Percentiles rank a stretch among this genome's conserved stretches.
Conservation (phyloP, 1,284 basidiomycete species). For the Tranzscheliella williamsii region DNA sequence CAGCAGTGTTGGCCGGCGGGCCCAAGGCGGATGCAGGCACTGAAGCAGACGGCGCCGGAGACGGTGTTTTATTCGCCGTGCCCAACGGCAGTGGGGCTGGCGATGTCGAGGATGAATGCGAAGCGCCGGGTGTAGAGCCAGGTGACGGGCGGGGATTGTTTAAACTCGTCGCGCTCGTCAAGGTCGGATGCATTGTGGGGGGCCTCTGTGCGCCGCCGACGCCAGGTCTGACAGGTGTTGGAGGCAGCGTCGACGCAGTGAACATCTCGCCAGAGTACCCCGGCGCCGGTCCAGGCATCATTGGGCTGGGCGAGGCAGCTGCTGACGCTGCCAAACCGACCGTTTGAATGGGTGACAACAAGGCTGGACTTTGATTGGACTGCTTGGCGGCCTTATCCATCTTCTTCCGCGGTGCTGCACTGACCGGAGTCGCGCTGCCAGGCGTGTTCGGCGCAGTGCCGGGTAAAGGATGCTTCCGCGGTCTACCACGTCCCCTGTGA, state of each 20-base stretch:
- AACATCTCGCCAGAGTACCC: constrained; percentile 29
- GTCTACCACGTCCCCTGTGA: constrained; percentile 33
- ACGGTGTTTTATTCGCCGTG: no score
- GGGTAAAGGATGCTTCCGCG: constrained; percentile 35
- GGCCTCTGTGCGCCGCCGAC: not conserved
- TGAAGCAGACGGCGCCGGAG: constrained; percentile 3
- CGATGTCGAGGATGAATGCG: constrained; percentile 18
- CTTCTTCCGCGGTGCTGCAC: constrained; percentile 23
- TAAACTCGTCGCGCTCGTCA: constrained; percentile 27
- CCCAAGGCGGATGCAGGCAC: constrained; percentile 4
- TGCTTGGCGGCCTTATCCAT: constrained; percentile 29
- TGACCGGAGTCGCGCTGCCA: constrained; percentile 2
- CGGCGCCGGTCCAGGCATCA: constrained; percentile 27
- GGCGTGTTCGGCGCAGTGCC: constrained; percentile 16
- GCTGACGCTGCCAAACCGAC: not conserved
- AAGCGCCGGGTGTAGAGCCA: no score
- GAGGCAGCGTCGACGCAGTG: constrained; percentile 15
- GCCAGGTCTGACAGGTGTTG: constrained; percentile 9
- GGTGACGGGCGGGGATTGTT: constrained; percentile 23
- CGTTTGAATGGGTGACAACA: no score
- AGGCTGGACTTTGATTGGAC: constrained; percentile 5
- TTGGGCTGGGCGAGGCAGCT: constrained; percentile 4
- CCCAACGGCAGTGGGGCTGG: no score
- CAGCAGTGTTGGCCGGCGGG: not conserved
- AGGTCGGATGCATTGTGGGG: constrained; percentile 34